These are phyloP conservation scores for Dunaliella salina DNA, from an alignment of 163 green algal species.

Conservation along the genomic window DNA sequence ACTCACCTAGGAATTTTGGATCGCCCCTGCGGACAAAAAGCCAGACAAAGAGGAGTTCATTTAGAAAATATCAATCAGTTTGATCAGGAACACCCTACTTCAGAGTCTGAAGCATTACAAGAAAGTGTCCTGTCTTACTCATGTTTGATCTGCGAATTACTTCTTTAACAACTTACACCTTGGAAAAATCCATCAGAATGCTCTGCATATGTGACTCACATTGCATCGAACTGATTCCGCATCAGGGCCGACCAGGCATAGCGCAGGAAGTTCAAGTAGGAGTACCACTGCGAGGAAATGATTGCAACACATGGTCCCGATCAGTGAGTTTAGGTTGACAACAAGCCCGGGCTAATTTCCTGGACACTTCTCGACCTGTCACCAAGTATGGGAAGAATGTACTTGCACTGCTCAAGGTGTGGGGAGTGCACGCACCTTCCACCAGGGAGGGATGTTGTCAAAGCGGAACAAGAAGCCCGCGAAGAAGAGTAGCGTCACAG, in stretches of 20 bases:
- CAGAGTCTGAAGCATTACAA: too few relatives aligned
- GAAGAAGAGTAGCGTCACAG: conserved; percentile 76
- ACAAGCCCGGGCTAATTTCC: too few relatives aligned
- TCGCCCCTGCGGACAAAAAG: too few relatives aligned
- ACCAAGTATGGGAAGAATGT: background rate
- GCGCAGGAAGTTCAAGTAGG: conserved; percentile 60
- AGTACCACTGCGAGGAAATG: conserved; percentile 47
- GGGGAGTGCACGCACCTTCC: conserved; percentile 10
- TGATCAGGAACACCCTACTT: background rate
- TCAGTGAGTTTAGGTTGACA: background rate
- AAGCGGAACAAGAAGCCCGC: conserved; percentile 64
- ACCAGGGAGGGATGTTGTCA: conserved; percentile 57
- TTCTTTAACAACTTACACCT: background rate
- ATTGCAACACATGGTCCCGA: background rate
- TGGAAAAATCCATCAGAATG: background rate
- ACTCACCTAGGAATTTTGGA: too few relatives aligned
- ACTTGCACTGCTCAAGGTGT: too few relatives aligned
- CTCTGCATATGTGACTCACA: background rate
- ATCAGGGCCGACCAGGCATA: conserved; percentile 64
- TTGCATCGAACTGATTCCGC: conserved; percentile 42
- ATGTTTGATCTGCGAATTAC: too few relatives aligned
- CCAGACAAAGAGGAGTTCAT: background rate
- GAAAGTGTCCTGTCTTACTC: too few relatives aligned
- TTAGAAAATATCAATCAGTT: background rate
- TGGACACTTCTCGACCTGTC: background rate